Evolutionary conservation across 345 rosid species (phyloP), one percentile per base, ranked within the genome.

Genomic region (Melastoma malabathricum): DNA sequence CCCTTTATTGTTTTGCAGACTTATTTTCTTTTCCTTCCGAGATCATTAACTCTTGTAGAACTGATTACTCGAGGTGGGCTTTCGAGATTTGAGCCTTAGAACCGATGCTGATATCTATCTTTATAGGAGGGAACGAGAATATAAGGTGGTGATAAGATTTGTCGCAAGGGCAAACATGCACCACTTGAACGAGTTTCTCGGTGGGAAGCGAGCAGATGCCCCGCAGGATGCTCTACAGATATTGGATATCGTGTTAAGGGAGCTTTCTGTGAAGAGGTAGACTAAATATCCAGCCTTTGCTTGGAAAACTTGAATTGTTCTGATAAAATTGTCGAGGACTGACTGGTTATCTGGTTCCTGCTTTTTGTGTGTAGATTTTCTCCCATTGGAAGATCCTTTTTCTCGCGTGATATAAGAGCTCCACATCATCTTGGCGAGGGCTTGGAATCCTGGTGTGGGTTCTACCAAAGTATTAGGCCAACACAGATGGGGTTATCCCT

Each of bases 361-460:
- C 46, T 39, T 49, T 31, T 25, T 14, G 20, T 56, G 19, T 59
- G 66, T 57, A 84, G 94, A 72, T 92, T 75, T 59, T 81, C 80
- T 57, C 90, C 94, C 0, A 63, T 92, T 48, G 97, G 97, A 44
- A 79, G 97, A 66, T 92, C 90, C 17, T 92, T 92, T 76, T 92
- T 84, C 55, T 92, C 98, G 34, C 98, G 95, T 13, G 77, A 75
- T 68, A 70, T 84, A 49, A 72, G 86, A 71, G 68, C 71, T 25
- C 94, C 94, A 0, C 94, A 82, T 51, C 60, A 83, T 22, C 87
- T 92, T 8, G 95, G 98, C 54, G 98, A 92, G 15, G 98, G 98
- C 53, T 77, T 92, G 68, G 95, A 92, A 79, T 82, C 94, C 15
- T 92, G 98, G 98, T 88, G 95, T 51, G 98, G 98, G 23, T 92